phyloP scores from a whole-genome alignment of 2,329 filamentous ascomycete species.

The Kalaharituber pfeilii region DNA sequence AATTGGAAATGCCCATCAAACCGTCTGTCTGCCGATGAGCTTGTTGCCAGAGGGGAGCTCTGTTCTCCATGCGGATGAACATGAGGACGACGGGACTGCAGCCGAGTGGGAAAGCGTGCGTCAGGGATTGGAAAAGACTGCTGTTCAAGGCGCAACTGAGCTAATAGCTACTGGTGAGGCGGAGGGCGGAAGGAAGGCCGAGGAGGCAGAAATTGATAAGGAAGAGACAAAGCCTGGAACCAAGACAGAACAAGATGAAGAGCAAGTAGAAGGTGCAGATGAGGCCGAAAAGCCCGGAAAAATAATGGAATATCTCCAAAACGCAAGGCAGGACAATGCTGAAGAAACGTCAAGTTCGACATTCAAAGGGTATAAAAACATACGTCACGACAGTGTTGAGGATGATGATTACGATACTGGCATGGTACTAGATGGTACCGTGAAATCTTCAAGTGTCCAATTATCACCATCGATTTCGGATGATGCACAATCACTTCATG shows the following conservation, averaged over 20 bases:
- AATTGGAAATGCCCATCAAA: conserved; percentile 16
- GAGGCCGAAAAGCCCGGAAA: background rate
- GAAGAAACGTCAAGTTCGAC: conserved; percentile 4
- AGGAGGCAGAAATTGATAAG: conserved; percentile 1
- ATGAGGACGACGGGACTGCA: conserved; percentile 6
- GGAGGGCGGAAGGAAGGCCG: background rate
- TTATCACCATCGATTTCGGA: conserved; percentile 50
- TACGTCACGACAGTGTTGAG: conserved; percentile 5
- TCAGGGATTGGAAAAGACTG: background rate
- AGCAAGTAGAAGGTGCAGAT: background rate
- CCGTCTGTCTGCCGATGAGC: conserved; percentile 17
- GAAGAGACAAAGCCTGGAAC: background rate
- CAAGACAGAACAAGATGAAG: background rate
- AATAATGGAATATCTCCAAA: conserved; percentile 18
- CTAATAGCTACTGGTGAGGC: background rate
- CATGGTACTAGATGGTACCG: conserved; percentile 8
- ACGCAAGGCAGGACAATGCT: conserved; percentile 14
- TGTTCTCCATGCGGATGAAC: conserved; percentile 12
- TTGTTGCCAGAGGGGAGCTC: conserved; percentile 18
- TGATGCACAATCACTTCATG: conserved; percentile 68
- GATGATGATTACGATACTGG: conserved; percentile 9
- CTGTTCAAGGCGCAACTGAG: background rate
- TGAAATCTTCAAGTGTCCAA: conserved; percentile 17
- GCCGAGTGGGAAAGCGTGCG: background rate
- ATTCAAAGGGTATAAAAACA: conserved; percentile 14